These are phyloP conservation scores for Globisporangium perplexum DNA, from an alignment of 352 stramenopile species.

Conservation along the genomic window DNA sequence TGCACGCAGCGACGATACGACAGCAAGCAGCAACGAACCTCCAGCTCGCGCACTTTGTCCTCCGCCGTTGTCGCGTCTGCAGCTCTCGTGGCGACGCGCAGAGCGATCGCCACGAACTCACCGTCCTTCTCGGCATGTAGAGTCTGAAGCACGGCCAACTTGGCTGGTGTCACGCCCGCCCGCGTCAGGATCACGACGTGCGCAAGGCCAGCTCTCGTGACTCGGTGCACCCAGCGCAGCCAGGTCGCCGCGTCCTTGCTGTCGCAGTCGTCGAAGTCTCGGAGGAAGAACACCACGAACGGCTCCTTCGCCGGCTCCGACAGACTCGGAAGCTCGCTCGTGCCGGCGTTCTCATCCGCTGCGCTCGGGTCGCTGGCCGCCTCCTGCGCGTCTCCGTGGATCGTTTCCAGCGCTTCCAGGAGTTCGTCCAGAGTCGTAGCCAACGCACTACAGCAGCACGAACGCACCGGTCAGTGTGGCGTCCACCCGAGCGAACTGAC, in stretches of 20 bases:
- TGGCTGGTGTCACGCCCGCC: conserved; percentile 33
- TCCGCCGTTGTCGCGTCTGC: conserved; percentile 34
- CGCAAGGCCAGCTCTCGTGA: conserved; percentile 37
- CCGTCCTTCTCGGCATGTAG: conserved; percentile 20
- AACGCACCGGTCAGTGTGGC: too few relatives aligned
- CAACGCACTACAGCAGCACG: not conserved
- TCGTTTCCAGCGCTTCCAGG: conserved; percentile 7
- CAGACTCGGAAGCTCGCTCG: not conserved
- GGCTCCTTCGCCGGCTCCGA: not conserved
- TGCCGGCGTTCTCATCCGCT: not conserved
- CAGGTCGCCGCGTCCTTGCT: conserved; percentile 25
- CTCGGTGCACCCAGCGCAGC: conserved; percentile 45
- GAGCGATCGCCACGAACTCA: conserved; percentile 56
- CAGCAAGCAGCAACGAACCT: conserved; percentile 8
- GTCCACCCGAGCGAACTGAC: too few relatives aligned
- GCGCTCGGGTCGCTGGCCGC: not conserved
- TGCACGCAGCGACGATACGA: too few relatives aligned
- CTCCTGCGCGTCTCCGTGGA: not conserved
- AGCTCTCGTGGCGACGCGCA: conserved; percentile 45
- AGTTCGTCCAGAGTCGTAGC: conserved; percentile 6
- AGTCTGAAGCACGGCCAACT: conserved; percentile 32
- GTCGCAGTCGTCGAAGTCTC: conserved; percentile 42
- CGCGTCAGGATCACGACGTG: conserved; percentile 52
- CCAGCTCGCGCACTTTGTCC: conserved; percentile 41
- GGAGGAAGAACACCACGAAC: conserved; percentile 48